Base-by-base conservation (phyloP, 176 grass and related monocot species). In the Ensete glaucum region DNA sequence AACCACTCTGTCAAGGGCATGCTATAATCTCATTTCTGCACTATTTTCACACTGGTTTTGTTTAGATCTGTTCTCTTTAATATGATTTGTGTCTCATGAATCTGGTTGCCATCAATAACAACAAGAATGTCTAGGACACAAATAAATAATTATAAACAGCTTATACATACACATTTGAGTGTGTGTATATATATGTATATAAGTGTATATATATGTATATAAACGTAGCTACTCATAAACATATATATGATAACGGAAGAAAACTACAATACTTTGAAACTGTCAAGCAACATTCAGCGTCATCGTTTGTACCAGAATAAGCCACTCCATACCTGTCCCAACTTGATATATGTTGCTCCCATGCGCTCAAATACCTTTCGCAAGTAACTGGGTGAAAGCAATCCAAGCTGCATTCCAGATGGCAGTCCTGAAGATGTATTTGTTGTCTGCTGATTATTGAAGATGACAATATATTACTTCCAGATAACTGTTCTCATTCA, bases 331-430 rank as follows among this genome's bases (percentile, higher is more conserved):
- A 93, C 90, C 90, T 98, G 94, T 59, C 94, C 94, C 76, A 98
- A 84, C 78, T 98, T 98, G 82, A 98, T 89, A 78, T 98, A 98
- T 85, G 94, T 98, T 73, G 94, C 90, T 81, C 90, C 94, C 94
- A 98, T 93, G 34, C 85, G 82, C 83, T 93, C 94, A 81, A 97
- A 97, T 74, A 98, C 75, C 25, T 76, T 89, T 63, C 90, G 85
- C 59, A 98, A 73, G 79, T 93, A 98, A 84, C 86, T 23, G 54
- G 94, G 94, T 60, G 94, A 98, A 80, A 98, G 85, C 77, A 97
- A 92, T 78, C 89, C 89, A 63, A 85, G 76, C 59, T 72, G 90
- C 88, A 90, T 77, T 73, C 88, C 81, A 76, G 73, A 49, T 80
- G 90, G 78, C 63, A 97, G 81, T 77, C 88, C 82, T 64, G 62